A percentile compares a stretch with the other conserved stretches of the same genome.
phyloP scores from a whole-genome alignment of 768 basidiomycete species.

The Paxillus ammoniavirescens region DNA sequence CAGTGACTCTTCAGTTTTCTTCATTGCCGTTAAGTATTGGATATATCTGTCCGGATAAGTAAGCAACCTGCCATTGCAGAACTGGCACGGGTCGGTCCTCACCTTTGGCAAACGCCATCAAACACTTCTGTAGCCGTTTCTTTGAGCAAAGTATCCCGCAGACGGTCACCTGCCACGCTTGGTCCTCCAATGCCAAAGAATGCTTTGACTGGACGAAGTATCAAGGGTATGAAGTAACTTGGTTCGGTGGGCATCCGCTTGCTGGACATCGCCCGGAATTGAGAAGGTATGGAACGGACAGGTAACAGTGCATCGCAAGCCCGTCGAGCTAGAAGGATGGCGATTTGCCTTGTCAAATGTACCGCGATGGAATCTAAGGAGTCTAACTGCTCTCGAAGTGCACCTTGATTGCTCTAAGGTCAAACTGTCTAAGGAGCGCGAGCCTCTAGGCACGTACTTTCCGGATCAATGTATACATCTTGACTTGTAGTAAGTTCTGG shows the following conservation, averaged over 20 bases:
- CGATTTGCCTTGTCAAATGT: slow-evolving; percentile 60
- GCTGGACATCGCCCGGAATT: slow-evolving; percentile 83
- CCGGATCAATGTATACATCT: slow-evolving; percentile 35
- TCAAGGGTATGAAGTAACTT: slow-evolving; percentile 81
- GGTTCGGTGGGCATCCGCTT: slow-evolving; percentile 72
- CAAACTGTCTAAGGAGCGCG: background rate
- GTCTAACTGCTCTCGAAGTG: slow-evolving; percentile 52
- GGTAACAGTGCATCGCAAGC: slow-evolving; percentile 83
- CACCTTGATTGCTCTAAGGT: slow-evolving; percentile 38
- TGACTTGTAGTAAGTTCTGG: slow-evolving; percentile 40
- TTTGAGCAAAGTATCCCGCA: slow-evolving; percentile 55
- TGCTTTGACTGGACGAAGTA: slow-evolving; percentile 75
- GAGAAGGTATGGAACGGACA: slow-evolving; percentile 85
- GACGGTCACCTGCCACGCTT: slow-evolving; percentile 56
- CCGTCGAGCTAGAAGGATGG: slow-evolving; percentile 70
- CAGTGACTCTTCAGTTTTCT: slow-evolving; percentile 90
- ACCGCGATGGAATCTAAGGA: slow-evolving; percentile 50
- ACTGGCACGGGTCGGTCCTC: slow-evolving; percentile 8
- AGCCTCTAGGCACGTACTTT: slow-evolving; percentile 45
- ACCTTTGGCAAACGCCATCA: slow-evolving; percentile 69
- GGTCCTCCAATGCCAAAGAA: slow-evolving; percentile 65
- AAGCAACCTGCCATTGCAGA: background rate
- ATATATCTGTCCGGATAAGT: slow-evolving; percentile 57
- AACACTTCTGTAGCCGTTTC: slow-evolving; percentile 63
- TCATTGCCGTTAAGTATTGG: slow-evolving; percentile 76